Evolutionary conservation across 148 eudicot species (phyloP).

Genomic region (Rhododendron ferrugineum): DNA sequence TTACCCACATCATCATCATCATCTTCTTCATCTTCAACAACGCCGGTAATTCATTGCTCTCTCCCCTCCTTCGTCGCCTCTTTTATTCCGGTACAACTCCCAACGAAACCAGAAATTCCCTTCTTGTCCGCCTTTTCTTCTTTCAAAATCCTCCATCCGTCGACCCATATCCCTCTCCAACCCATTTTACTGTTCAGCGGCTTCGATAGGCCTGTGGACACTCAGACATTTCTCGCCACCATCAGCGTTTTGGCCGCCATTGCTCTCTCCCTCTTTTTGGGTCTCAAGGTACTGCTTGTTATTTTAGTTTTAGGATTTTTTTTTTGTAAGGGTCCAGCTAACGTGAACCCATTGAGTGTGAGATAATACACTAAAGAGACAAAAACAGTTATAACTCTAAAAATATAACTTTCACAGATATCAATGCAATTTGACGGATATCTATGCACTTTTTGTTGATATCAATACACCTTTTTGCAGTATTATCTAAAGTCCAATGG

Average conservation of each 20-base stretch:
- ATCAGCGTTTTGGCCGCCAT: conserved; percentile 78
- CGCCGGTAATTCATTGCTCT: neutral
- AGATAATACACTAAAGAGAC: neutral
- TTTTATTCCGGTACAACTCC: neutral
- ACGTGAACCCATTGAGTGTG: neutral
- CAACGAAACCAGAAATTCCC: conserved; percentile 15
- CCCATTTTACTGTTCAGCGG: conserved; percentile 50
- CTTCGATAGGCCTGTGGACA: conserved; percentile 55
- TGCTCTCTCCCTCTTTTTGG: conserved; percentile 54
- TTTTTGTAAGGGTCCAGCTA: neutral
- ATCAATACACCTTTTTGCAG: no score
- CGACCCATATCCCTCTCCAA: conserved; percentile 26
- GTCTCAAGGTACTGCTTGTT: conserved; percentile 5
- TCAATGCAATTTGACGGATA: neutral
- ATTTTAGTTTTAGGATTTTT: neutral
- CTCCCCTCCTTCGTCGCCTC: neutral
- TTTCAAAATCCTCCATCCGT: conserved; percentile 10
- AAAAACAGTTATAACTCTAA: no score
- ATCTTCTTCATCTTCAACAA: neutral
- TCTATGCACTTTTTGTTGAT: neutral
- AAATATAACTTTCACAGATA: neutral
- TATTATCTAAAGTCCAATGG: no score
- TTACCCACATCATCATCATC: neutral
- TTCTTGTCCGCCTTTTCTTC: conserved; percentile 18
- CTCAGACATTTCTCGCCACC: conserved; percentile 64